phyloP scores from a whole-genome alignment of 208 protist genomes.

The Crithidia fasciculata region DNA sequence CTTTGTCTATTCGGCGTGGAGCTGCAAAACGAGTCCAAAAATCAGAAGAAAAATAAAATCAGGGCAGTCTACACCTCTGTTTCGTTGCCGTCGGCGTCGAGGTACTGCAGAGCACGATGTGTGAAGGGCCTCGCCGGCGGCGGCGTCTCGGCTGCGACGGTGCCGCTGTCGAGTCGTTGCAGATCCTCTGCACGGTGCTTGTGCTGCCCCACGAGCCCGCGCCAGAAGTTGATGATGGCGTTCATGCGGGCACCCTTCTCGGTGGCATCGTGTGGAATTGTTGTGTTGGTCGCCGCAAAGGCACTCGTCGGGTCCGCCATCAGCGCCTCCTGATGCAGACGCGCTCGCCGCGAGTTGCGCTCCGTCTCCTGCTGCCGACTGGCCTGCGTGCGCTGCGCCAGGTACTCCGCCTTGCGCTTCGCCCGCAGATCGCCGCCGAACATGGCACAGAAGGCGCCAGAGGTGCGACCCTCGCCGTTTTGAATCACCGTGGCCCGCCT shows the following conservation, averaged over 20 bases:
- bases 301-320: constrained; percentile 1
- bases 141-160: not conserved
- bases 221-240: constrained; percentile 71
- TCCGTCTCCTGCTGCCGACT: constrained; percentile 27
- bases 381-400: constrained; percentile 14
- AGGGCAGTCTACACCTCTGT: not conserved
- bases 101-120: constrained; percentile 19
- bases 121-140: not conserved
- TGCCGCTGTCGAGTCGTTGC: not conserved
- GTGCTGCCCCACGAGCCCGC: constrained; percentile 60
- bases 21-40: no score
- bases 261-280: constrained; percentile 20
- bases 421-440: constrained; percentile 55
- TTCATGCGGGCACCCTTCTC: constrained; percentile 53
- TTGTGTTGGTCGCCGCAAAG: constrained; percentile 3
- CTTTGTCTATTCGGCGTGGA: no score
- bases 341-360: constrained; percentile 23
- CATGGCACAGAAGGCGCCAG: constrained; percentile 49
- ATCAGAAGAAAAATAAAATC: not conserved
- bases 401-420: constrained; percentile 32
- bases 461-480: constrained; percentile 30
- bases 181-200: constrained; percentile 25
- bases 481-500: constrained; percentile 40
- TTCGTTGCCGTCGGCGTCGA: constrained; percentile 5
- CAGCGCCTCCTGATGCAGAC: constrained; percentile 29